Base-by-base conservation (phyloP, 2,329 filamentous ascomycete genomes). In the Diaporthe destruens region DNA sequence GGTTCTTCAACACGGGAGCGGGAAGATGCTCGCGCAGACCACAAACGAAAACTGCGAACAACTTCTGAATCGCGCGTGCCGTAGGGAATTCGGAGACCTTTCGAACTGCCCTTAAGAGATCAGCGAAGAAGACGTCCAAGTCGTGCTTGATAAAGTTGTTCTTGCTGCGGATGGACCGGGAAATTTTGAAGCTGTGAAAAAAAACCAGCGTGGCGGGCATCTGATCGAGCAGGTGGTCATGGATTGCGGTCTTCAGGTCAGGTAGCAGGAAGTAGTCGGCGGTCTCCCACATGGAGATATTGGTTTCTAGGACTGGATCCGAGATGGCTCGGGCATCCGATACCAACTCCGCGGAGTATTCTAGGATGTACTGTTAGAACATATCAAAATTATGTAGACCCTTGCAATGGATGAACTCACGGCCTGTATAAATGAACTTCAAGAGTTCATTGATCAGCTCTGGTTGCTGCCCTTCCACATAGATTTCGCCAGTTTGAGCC, bases 221-320 rank as follows among this genome's bases (percentile, higher is more conserved):
- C 1, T 8, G 7, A 2, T 18, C 9, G 9, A 9, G 2, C 0
- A 67, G 32, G 20, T 51, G 20, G 0, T 34, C 16, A 1, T 59
- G 2, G 11, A 49, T n/a, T 4, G 20, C 25, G 0, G 2, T 2
- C 18, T 44, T 55, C 18, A 72, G 42, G 1, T 53, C 18, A 2
- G 12, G 32, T 6, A 72, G 63, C 32, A 59, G n/a, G 2, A 72
- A 72, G 32, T 20, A 61, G 42, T 68, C 61, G 5, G 70, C 70
- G 3, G 56, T 44, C 18, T n/a, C 2, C 53, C 53, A 72, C n/a
- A 68, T 16, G 4, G 25, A 32, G 2, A 36, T 20, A 9, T 25
- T 32, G 32, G 2, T 32, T 14, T 34, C 23, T 9, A 63, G 9
- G 8, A 11, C 2, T 8, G 32, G 29, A 18, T 1, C 6, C 18